Percentiles rank a stretch among this genome's conserved stretches.
Conservation (phyloP, 305 asterid species). For the Nicotiana rustica region DNA sequence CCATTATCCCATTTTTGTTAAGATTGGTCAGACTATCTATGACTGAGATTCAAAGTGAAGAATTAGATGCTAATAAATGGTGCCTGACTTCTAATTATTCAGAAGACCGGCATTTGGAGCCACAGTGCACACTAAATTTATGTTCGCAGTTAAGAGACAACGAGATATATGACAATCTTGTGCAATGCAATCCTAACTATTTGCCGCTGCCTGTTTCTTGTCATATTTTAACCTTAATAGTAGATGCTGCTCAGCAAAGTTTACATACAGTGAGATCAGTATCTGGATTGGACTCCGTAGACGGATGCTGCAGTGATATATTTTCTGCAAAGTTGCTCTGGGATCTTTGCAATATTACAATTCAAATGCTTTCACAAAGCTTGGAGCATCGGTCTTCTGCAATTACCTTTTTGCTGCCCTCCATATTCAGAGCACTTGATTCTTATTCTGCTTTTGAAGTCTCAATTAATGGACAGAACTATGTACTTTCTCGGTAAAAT, state of each 20-base stretch:
- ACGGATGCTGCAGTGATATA: slow-evolving; percentile 42
- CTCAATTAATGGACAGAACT: slow-evolving; percentile 57
- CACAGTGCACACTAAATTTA: slow-evolving; percentile 42
- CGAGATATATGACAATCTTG: slow-evolving; percentile 42
- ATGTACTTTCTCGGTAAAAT: slow-evolving; percentile 67
- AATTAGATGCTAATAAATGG: slow-evolving; percentile 64
- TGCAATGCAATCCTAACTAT: slow-evolving; percentile 49
- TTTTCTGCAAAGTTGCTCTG: slow-evolving; percentile 79
- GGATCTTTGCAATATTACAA: slow-evolving; percentile 74
- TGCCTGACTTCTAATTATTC: slow-evolving; percentile 44
- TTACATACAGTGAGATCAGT: slow-evolving; percentile 43
- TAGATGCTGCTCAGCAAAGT: slow-evolving; percentile 65
- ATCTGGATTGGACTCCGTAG: slow-evolving; percentile 45
- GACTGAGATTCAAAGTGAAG: slow-evolving; percentile 67
- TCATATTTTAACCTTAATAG: slow-evolving; percentile 63
- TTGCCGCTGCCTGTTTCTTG: slow-evolving; percentile 72
- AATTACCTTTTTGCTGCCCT: slow-evolving; percentile 75
- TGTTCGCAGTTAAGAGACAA: slow-evolving; percentile 43
- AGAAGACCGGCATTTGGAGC: slow-evolving; percentile 42
- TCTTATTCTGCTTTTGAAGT: slow-evolving; percentile 54
- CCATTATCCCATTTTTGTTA: slow-evolving; percentile 73
- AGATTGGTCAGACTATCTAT: slow-evolving; percentile 73
- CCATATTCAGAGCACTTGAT: slow-evolving; percentile 66
- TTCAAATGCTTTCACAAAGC: slow-evolving; percentile 73
- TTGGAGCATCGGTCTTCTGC: slow-evolving; percentile 82